Evolutionary conservation across 257 asterid species (phyloP), one percentile per base, ranked within the genome.

Genomic region (Coffea canephora): DNA sequence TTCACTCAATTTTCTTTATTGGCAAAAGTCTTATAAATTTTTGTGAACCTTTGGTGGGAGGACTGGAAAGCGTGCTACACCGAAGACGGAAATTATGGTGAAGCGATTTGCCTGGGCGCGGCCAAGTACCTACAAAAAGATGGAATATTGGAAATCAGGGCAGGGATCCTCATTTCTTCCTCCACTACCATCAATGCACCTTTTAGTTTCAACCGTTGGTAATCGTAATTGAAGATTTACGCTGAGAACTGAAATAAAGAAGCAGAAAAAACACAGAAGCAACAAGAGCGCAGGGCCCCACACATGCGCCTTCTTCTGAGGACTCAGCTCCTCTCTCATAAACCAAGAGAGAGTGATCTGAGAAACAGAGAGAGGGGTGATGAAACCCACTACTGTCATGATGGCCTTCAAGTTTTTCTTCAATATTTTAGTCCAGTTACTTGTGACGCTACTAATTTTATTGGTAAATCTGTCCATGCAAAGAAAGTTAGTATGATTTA

Each of bases 51-150:
- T 85, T 74, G n/a, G 92, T 83, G 57, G 83, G 91, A 62, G 87
- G 86, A 76, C 80, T 82, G 55, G 91, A 89, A 43, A 89, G 62
- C 5, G 94, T 90, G 71, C 76, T 79, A 80, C 91, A 89, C 27
- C 80, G 90, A 46, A 83, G 86, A 48, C 71, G 73, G 4, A 82
- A 76, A 79, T 64, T 59, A 77, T 78, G 64, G 41, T 70, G 41
- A 31, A 34, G n/a, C 39, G 49, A 36, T 64, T 75, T 80, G 45
- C 77, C 75, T 16, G 59, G 27, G 27, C 27, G 61, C n/a, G 80
- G 78, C 85, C 81, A 81, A 73, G 64, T 64, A 46, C 83, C 94
- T 89, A 83, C 78, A 77, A 78, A 78, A 82, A 43, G 5, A 61
- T 14, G n/a, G 66, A 61, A 75, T 64, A 23, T 39, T 39, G 5